Evolutionary conservation across 331 rosid genomes (phyloP).

Genomic region (Arachis monticola): DNA sequence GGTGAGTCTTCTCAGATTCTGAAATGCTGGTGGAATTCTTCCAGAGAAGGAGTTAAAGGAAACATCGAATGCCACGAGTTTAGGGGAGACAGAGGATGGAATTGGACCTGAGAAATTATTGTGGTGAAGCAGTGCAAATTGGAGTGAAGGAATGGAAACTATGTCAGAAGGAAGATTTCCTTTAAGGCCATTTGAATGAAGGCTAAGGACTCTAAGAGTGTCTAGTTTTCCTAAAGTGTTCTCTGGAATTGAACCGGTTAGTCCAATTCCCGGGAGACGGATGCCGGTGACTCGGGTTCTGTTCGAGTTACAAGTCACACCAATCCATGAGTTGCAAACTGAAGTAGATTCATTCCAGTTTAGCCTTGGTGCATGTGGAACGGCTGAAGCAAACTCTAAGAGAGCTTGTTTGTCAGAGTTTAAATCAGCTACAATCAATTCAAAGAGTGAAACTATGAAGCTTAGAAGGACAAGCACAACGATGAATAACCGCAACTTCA

Average conservation of each 20-base stretch:
- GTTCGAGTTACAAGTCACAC: conserved; percentile 62
- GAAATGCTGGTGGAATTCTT: conserved; percentile 55
- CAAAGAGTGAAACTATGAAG: conserved; percentile 29
- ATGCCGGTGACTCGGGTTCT: conserved; percentile 58
- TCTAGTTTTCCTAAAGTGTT: conserved; percentile 66
- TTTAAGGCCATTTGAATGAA: conserved; percentile 69
- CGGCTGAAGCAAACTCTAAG: conserved; percentile 56
- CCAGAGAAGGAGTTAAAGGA: conserved; percentile 73
- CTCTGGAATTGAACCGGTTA: conserved; percentile 62
- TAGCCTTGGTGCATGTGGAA: conserved; percentile 62
- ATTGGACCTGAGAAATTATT: conserved; percentile 69
- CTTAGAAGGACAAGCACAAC: conserved; percentile 44
- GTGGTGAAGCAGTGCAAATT: conserved; percentile 60
- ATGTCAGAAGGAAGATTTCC: conserved; percentile 73
- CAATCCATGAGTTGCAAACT: conserved; percentile 73
- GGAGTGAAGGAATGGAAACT: conserved; percentile 65
- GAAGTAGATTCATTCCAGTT: conserved; percentile 65
- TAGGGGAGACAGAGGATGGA: conserved; percentile 62
- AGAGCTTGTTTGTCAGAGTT: conserved; percentile 72
- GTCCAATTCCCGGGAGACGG: conserved; percentile 74
- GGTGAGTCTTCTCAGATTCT: conserved; percentile 62
- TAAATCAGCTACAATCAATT: conserved; percentile 54
- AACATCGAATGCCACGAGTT: conserved; percentile 59
- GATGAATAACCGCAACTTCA: conserved; percentile 55
- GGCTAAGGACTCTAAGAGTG: conserved; percentile 70